Evolutionary conservation across 1,284 basidiomycete species (phyloP), one percentile per base, ranked within the genome.

Genomic region (Heterobasidion annosum): DNA sequence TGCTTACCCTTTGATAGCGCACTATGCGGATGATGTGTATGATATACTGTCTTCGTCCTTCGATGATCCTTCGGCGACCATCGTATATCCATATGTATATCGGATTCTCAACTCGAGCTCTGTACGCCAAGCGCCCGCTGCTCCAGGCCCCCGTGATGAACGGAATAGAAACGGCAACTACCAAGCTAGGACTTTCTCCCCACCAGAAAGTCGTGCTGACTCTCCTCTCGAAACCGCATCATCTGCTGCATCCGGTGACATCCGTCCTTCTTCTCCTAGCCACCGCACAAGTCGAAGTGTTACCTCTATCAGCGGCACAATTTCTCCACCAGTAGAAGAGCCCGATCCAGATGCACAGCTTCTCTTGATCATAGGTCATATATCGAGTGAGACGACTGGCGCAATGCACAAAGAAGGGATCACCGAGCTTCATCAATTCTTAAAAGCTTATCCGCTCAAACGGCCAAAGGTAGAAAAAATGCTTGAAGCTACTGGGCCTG

Each of bases 341-440:
- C 83, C 86, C 6, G 88, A 91, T 67, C 82, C 87, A 19, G 90
- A 89, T 65, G 85, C 83, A 19, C 86, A 88, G 62, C 73, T 93
- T 53, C 80, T 88, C 49, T 81, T 80, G 34, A 96, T 96, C 62
- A 93, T 96, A 64, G 87, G 89, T 53, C 85, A 92, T 63, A 95
- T 96, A 57, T 93, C 89, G 34, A 93, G 88, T 68, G 90, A 89
- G 70, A 88, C 87, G 35, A 93, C 82, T 8, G 88, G 87, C 16
- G 88, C 84, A 7, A 73, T 89, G 70, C 85, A 91, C 68, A 87
- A 89, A 67, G 86, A 94, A 70, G 93, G 93, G 4, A 95, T 99
- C 56, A 94, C 92, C n/a, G 93, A 95, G 62, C 73, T 99, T 44
- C 93, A 98, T 66, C 87, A 94, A 48, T 98, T 95, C 74, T 73